Conservation (phyloP, 257 asterid genomes). For the Orobanche coerulescens region DNA sequence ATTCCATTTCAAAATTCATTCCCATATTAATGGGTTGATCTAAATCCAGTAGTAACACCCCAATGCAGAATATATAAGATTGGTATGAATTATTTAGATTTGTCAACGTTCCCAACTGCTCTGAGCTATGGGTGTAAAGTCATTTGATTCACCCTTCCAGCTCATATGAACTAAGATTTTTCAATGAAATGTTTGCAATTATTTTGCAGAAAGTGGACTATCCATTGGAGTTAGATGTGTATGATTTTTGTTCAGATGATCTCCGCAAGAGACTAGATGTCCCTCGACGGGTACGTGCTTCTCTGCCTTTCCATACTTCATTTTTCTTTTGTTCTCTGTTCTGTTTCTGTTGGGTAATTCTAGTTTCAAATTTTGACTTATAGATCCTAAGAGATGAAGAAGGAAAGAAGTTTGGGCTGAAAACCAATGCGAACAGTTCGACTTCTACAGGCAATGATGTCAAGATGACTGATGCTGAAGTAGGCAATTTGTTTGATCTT, state of each 20-base stretch:
- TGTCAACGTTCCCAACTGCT: neutral
- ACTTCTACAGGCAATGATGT: slow-evolving; percentile 48
- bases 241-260: slow-evolving; percentile 90
- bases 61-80: neutral
- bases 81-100: neutral
- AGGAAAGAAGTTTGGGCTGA: slow-evolving; percentile 78
- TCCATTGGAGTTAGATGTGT: slow-evolving; percentile 89
- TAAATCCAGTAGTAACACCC: neutral
- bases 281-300: slow-evolving; percentile 68
- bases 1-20: neutral
- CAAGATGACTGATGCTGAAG: slow-evolving; percentile 84
- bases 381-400: slow-evolving; percentile 90
- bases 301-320: slow-evolving; percentile 3
- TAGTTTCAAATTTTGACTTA: slow-evolving; percentile 14
- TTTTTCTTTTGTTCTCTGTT: slow-evolving; percentile 6
- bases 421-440: slow-evolving; percentile 53
- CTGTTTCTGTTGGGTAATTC: slow-evolving; percentile 3
- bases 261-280: slow-evolving; percentile 73
- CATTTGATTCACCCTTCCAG: neutral
- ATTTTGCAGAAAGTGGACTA: slow-evolving; percentile 86
- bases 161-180: slow-evolving; percentile 10
- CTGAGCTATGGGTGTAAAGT: neutral
- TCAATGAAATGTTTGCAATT: slow-evolving; percentile 6
- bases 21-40: neutral
- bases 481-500: slow-evolving; percentile 25